Evolutionary conservation across 1,139 yeast genomes (phyloP), one percentile per base, ranked within the genome.

Genomic region (Nadsonia commutata): DNA sequence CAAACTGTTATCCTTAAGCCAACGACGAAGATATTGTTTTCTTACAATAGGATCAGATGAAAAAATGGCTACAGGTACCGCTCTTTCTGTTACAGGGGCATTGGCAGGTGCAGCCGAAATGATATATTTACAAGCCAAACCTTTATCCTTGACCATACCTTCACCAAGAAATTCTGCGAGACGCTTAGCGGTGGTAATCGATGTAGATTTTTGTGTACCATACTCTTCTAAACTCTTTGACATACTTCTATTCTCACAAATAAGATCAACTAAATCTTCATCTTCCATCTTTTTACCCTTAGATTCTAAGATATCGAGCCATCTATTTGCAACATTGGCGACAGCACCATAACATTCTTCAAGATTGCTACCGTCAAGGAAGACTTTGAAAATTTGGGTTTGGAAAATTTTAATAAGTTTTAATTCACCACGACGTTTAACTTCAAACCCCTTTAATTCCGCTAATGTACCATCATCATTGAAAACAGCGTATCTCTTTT

Each of bases 241-340:
- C 98, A 93, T 90, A 60, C 88, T 80, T 67, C 93, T 79, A 58
- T 90, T 90, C 59, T 93, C 98, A 64, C 96, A 85, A 77, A 93
- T 88, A 53, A 93, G 74, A 53, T 82, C 95, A 55, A 93, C 81
- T 51, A 93, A 72, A 61, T 93, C 99, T 55, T 85, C 95, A 58
- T 90, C 95, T 57, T 88, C 96, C 33, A 90, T 68, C 70, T 83
- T 80, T 1, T 76, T 70, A 37, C 98, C 99, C 51, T 78, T 79
- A 1, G 90, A 78, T 45, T 88, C 95, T 44, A 93, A 65, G 11
- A 93, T 94, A 65, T 90, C 97, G 31, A 93, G 66, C 98, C 98
- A 93, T 52, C 94, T 78, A 54, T 90, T 83, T 2, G 98, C 98
- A 31, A 90, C 95, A 33, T 71, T 70, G 0, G 97, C 96, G 19